Percentiles rank a stretch among this genome's conserved stretches.
phyloP scores from a whole-genome alignment of 495 filamentous ascomycete genomes.

The Penicillium maclennaniae region DNA sequence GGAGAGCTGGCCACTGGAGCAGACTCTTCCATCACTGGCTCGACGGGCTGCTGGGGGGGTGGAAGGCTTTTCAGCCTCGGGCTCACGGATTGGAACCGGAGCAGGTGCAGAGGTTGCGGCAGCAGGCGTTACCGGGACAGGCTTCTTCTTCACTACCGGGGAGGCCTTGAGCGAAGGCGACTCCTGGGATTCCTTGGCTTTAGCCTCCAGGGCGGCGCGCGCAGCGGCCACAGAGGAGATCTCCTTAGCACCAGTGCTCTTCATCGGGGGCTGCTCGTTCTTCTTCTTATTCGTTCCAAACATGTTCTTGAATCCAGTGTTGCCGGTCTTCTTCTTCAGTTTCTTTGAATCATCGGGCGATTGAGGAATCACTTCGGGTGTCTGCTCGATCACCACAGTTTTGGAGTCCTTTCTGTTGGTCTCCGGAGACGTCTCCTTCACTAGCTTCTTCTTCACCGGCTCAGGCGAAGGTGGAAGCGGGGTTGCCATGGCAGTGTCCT shows the following conservation, averaged over 20 bases:
- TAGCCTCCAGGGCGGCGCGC: slow-evolving; percentile 47
- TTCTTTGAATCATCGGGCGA: slow-evolving; percentile 35
- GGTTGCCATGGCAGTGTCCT: slow-evolving; percentile 20
- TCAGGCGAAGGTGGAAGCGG: slow-evolving; percentile 35
- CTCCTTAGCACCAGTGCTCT: slow-evolving; percentile 32
- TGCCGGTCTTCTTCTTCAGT: slow-evolving; percentile 47
- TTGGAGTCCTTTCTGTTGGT: slow-evolving; percentile 18
- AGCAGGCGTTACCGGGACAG: slow-evolving; percentile 23
- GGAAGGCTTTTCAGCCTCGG: slow-evolving; percentile 12
- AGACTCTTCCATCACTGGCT: slow-evolving; percentile 25
- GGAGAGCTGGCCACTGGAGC: neutral
- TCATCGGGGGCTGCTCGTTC: slow-evolving; percentile 33
- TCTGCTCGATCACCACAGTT: slow-evolving; percentile 20
- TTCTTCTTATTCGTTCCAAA: slow-evolving; percentile 46
- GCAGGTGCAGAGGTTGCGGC: slow-evolving; percentile 12
- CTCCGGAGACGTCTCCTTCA: slow-evolving; percentile 9
- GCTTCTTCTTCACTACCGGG: slow-evolving; percentile 35
- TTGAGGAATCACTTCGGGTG: slow-evolving; percentile 26
- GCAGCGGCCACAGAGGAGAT: slow-evolving; percentile 46
- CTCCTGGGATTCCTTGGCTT: slow-evolving; percentile 38
- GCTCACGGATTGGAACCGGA: slow-evolving; percentile 6
- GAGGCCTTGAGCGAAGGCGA: slow-evolving; percentile 22
- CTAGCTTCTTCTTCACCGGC: slow-evolving; percentile 11
- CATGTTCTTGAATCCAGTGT: slow-evolving; percentile 45
- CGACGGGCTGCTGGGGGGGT: slow-evolving; percentile 20